Evolutionary conservation across 306 rosid genomes (phyloP).

Genomic region (Pachyrhizus erosus): DNA sequence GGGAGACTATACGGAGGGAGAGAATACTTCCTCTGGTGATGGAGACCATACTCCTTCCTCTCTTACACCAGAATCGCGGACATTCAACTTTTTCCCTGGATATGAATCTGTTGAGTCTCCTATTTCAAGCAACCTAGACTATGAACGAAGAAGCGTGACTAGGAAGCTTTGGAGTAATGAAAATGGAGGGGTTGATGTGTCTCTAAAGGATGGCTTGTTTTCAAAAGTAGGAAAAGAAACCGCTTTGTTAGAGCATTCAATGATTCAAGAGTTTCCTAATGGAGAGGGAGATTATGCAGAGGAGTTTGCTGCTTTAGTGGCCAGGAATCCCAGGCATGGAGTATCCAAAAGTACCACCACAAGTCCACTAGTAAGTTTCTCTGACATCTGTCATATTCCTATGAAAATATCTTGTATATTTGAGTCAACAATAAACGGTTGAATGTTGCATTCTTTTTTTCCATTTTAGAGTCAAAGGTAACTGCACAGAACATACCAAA

Average conservation of each 20-base stretch:
- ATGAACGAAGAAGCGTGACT: constrained; percentile 60
- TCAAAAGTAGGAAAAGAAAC: constrained; percentile 50
- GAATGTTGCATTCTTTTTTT: background rate
- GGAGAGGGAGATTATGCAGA: constrained; percentile 44
- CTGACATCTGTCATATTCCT: background rate
- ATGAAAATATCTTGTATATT: background rate
- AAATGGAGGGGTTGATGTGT: constrained; percentile 79
- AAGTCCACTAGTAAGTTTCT: constrained; percentile 70
- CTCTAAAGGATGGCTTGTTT: constrained; percentile 83
- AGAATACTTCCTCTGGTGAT: constrained; percentile 49
- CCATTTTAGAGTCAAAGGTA: background rate
- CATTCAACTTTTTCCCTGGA: constrained; percentile 67
- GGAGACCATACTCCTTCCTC: constrained; percentile 60
- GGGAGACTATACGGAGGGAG: constrained; percentile 12
- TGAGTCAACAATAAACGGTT: background rate
- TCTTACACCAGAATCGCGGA: constrained; percentile 72
- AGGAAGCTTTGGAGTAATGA: constrained; percentile 78
- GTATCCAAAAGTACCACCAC: constrained; percentile 68
- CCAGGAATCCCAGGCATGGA: constrained; percentile 52
- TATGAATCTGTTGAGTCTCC: constrained; percentile 72
- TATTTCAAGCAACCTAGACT: constrained; percentile 46
- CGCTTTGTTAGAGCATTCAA: constrained; percentile 47
- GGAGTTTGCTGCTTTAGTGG: constrained; percentile 68
- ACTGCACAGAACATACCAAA: background rate
- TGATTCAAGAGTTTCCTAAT: constrained; percentile 34